These are phyloP conservation scores for Boechera retrofracta DNA, from an alignment of 345 rosid genomes.

Conservation along the genomic window DNA sequence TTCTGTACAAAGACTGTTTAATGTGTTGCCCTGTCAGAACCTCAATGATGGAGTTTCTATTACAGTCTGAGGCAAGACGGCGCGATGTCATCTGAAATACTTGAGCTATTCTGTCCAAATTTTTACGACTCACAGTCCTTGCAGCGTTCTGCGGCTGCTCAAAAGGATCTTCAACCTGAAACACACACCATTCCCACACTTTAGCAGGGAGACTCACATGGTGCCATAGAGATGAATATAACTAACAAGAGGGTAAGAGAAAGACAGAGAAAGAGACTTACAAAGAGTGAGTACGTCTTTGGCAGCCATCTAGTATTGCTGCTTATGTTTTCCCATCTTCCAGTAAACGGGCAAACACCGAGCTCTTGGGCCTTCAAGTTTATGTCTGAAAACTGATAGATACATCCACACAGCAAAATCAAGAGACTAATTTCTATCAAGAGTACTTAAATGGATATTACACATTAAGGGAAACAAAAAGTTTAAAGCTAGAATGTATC, in stretches of 20 bases:
- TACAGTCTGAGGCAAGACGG: conserved; percentile 47
- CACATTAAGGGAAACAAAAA: neutral
- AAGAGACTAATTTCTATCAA: neutral
- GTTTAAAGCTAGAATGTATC: neutral
- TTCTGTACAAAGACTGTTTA: conserved; percentile 37
- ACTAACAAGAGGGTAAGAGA: neutral
- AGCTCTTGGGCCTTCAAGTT: conserved; percentile 54
- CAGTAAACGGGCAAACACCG: conserved; percentile 81
- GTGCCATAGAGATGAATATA: neutral
- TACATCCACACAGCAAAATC: conserved; percentile 18
- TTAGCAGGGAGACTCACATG: conserved; percentile 1
- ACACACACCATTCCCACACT: conserved; percentile 24
- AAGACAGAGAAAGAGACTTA: conserved; percentile 44
- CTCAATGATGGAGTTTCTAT: conserved; percentile 43
- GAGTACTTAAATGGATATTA: neutral
- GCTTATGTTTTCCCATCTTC: conserved; percentile 66
- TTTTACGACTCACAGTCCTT: conserved; percentile 60
- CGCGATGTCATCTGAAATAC: conserved; percentile 55
- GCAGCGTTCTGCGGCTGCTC: conserved; percentile 89
- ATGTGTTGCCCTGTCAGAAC: conserved; percentile 52
- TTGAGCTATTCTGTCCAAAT: conserved; percentile 60
- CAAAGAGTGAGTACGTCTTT: conserved; percentile 71
- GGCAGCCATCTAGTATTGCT: conserved; percentile 83
- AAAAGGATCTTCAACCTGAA: conserved; percentile 89
- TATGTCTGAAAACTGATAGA: conserved; percentile 65